These are phyloP conservation scores for Vaccinium corymbosum DNA, from an alignment of 148 eudicot genomes.

Conservation along the genomic window DNA sequence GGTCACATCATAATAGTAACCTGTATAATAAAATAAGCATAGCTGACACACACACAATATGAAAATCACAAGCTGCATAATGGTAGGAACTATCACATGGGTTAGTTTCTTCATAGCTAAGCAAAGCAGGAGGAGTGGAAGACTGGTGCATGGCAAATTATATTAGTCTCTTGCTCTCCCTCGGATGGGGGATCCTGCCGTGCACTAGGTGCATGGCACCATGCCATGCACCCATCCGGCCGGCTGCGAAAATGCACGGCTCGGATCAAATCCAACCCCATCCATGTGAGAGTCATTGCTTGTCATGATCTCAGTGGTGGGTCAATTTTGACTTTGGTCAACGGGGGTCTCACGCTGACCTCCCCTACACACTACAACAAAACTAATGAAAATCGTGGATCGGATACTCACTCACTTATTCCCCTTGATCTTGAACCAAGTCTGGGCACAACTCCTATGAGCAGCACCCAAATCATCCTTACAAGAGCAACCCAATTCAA, in stretches of 20 bases:
- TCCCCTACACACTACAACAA: background rate
- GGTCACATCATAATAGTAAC: background rate
- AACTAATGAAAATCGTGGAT: background rate
- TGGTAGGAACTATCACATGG: background rate
- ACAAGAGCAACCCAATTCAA: slow-evolving; percentile 67
- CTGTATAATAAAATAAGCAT: background rate
- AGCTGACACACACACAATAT: background rate
- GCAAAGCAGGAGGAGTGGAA: background rate
- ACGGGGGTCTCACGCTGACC: no score
- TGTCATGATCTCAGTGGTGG: no score
- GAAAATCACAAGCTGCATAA: slow-evolving; percentile 10
- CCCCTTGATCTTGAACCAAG: slow-evolving; percentile 72
- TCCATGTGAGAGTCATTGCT: no score
- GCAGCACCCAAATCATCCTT: slow-evolving; percentile 74
- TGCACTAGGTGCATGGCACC: no score
- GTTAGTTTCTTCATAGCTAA: background rate
- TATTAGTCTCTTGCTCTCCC: background rate
- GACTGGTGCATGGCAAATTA: no score
- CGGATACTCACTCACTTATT: slow-evolving; percentile 50
- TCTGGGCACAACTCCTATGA: slow-evolving; percentile 61
- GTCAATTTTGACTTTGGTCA: no score
- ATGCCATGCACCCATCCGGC: no score
- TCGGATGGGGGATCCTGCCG: no score
- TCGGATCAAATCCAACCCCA: no score
- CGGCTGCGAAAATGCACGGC: no score